phyloP scores from a whole-genome alignment of 768 basidiomycete species.

The Pleurotus eryngii region DNA sequence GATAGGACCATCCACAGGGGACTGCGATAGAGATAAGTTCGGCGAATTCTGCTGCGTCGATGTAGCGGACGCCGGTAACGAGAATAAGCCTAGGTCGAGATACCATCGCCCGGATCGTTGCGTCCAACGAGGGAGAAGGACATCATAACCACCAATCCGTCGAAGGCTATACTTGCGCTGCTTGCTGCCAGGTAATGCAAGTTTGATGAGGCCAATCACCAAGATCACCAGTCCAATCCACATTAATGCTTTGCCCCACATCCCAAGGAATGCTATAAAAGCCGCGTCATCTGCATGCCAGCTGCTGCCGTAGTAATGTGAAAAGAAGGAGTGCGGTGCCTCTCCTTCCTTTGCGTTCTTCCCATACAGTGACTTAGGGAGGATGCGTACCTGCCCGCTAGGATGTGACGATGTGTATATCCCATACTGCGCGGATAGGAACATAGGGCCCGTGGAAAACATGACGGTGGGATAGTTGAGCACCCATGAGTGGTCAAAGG shows the following conservation, averaged over 20 bases:
- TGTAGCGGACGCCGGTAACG: slow-evolving; percentile 40
- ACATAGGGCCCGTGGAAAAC: slow-evolving; percentile 99
- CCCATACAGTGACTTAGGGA: slow-evolving; percentile 96
- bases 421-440: slow-evolving; percentile 91
- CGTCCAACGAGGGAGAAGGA: slow-evolving; percentile 72
- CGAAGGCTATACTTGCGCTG: slow-evolving; percentile 58
- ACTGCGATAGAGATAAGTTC: slow-evolving; percentile 31
- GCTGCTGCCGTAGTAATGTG: slow-evolving; percentile 96
- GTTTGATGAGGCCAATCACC: slow-evolving; percentile 61
- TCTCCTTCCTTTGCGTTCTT: slow-evolving; percentile 87
- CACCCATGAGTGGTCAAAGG: slow-evolving; percentile 91
- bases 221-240: slow-evolving; percentile 76
- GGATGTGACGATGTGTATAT: slow-evolving; percentile 74
- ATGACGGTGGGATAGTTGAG: slow-evolving; percentile 99
- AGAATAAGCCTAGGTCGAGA: slow-evolving; percentile 62
- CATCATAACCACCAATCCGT: slow-evolving; percentile 71
- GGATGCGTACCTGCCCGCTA: slow-evolving; percentile 74
- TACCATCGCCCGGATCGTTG: slow-evolving; percentile 72
- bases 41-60: slow-evolving; percentile 47
- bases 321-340: slow-evolving; percentile 89
- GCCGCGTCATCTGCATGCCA: slow-evolving; percentile 99
- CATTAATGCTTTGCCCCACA: slow-evolving; percentile 87
- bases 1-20: slow-evolving; percentile 50
- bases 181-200: slow-evolving; percentile 52
- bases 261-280: slow-evolving; percentile 90